These are phyloP conservation scores for Hemileccinum impolitum DNA, from an alignment of 768 basidiomycete genomes.

Conservation along the genomic window DNA sequence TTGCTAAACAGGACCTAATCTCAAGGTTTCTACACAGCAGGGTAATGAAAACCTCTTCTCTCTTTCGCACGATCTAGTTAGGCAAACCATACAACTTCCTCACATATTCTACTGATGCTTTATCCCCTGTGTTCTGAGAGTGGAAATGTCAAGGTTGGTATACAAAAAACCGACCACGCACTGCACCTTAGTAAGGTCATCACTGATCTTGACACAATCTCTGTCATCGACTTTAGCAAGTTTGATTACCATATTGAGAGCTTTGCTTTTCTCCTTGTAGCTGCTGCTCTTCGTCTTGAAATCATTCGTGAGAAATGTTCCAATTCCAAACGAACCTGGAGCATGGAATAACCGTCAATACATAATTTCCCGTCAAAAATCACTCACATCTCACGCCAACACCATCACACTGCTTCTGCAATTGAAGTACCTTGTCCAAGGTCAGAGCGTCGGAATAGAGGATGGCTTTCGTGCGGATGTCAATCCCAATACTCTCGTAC, in stretches of 20 bases:
- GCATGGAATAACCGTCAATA: not conserved
- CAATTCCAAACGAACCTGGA: constrained; percentile 87
- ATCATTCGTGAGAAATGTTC: constrained; percentile 90
- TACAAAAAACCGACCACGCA: not conserved
- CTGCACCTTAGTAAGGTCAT: constrained; percentile 78
- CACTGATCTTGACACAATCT: constrained; percentile 91
- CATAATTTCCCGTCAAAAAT: not conserved
- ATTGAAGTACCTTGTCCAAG: constrained; percentile 61
- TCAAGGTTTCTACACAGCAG: no score
- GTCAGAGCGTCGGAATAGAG: constrained; percentile 84
- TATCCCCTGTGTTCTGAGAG: constrained; percentile 67
- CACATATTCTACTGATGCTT: constrained; percentile 53
- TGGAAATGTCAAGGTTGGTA: not conserved
- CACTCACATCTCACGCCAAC: constrained; percentile 64
- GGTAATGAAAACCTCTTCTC: no score
- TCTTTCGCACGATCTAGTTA: not conserved
- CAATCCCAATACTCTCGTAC: constrained; percentile 69
- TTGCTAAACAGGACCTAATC: no score
- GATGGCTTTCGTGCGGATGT: constrained; percentile 60
- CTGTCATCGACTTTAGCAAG: constrained; percentile 67
- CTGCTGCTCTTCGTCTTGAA: constrained; percentile 49
- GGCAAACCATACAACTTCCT: constrained; percentile 36
- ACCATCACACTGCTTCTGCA: constrained; percentile 70
- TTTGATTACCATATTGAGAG: constrained; percentile 95
- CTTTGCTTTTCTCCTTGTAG: constrained; percentile 62